A percentile compares a stretch with the other conserved stretches of the same genome.
phyloP scores from a whole-genome alignment of 495 filamentous ascomycete species.

The Geopyxis carbonaria region DNA sequence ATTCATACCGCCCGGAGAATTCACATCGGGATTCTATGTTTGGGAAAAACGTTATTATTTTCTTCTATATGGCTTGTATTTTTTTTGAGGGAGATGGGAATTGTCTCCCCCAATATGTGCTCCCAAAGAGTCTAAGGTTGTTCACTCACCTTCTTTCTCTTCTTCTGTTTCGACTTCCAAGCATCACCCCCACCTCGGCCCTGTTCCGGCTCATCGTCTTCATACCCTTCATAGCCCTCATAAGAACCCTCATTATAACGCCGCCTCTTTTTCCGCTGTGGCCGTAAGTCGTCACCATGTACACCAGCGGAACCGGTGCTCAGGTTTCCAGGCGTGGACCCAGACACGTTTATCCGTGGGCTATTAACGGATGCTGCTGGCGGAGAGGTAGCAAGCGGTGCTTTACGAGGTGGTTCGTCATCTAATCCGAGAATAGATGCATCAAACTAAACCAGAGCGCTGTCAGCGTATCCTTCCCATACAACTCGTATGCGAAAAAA shows the following conservation, averaged over 20 bases:
- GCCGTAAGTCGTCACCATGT: slow-evolving; percentile 32
- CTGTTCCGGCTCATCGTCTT: slow-evolving; percentile 32
- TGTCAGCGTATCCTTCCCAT: slow-evolving; percentile 6
- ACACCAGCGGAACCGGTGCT: slow-evolving; percentile 23
- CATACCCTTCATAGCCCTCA: slow-evolving; percentile 51
- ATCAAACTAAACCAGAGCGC: slow-evolving; percentile 19
- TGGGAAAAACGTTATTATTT: background rate
- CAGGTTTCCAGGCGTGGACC: slow-evolving; percentile 26
- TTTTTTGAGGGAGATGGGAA: too few species aligned
- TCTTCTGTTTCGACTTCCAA: slow-evolving; percentile 20
- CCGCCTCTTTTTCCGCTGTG: slow-evolving; percentile 45
- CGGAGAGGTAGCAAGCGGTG: slow-evolving; percentile 10
- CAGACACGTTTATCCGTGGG: slow-evolving; percentile 22
- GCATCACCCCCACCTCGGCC: slow-evolving; percentile 24
- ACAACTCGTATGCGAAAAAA: slow-evolving; percentile 6
- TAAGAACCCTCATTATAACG: slow-evolving; percentile 52
- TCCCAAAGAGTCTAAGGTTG: background rate
- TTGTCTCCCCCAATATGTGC: too few species aligned
- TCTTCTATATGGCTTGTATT: too few species aligned
- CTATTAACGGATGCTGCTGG: slow-evolving; percentile 17
- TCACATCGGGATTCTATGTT: slow-evolving; percentile 16
- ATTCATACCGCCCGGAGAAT: slow-evolving; percentile 11
- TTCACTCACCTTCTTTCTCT: slow-evolving; percentile 23
- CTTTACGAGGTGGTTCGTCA: slow-evolving; percentile 32
- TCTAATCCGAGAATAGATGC: slow-evolving; percentile 37